phyloP scores from a whole-genome alignment of 805 yeast genomes.

The Yarrowia keelungensis region DNA sequence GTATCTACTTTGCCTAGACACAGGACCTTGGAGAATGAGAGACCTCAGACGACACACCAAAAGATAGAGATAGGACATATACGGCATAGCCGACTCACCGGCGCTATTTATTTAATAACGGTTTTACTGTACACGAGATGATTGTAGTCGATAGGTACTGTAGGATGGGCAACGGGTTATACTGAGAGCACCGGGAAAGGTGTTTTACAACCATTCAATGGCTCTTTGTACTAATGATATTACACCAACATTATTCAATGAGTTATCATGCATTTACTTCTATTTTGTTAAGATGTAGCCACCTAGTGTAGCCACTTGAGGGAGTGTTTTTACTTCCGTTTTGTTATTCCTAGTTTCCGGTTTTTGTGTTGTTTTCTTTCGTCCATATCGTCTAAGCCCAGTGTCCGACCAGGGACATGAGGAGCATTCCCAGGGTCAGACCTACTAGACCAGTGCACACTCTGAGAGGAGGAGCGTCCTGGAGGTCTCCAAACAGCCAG shows the following conservation, averaged over 20 bases:
- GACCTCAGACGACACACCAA: too few relatives aligned
- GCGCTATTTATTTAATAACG: conserved; percentile 28
- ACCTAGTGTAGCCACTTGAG: too few relatives aligned
- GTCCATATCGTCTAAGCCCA: conserved; percentile 58
- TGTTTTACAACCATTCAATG: too few relatives aligned
- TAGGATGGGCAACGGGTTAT: too few relatives aligned
- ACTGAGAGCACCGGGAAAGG: too few relatives aligned
- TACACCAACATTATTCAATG: neutral
- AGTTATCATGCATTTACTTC: neutral
- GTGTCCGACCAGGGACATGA: conserved; percentile 69
- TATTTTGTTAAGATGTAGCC: neutral
- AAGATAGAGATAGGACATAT: neutral
- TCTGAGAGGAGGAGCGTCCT: conserved; percentile 41
- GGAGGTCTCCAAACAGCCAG: conserved; percentile 53
- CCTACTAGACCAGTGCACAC: conserved; percentile 45
- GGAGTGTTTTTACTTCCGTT: too few relatives aligned
- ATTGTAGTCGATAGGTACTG: too few relatives aligned
- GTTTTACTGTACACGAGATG: neutral
- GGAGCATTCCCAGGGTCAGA: conserved; percentile 60
- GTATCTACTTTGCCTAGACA: conserved; percentile 90
- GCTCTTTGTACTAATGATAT: too few relatives aligned
- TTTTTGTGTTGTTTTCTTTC: neutral
- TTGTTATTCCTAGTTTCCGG: too few relatives aligned
- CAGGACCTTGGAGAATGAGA: neutral
- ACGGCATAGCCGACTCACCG: conserved; percentile 29